Percentiles rank a stretch among this genome's conserved stretches.
phyloP scores from a whole-genome alignment of 2,329 filamentous ascomycete species.

The Colletotrichum horii region DNA sequence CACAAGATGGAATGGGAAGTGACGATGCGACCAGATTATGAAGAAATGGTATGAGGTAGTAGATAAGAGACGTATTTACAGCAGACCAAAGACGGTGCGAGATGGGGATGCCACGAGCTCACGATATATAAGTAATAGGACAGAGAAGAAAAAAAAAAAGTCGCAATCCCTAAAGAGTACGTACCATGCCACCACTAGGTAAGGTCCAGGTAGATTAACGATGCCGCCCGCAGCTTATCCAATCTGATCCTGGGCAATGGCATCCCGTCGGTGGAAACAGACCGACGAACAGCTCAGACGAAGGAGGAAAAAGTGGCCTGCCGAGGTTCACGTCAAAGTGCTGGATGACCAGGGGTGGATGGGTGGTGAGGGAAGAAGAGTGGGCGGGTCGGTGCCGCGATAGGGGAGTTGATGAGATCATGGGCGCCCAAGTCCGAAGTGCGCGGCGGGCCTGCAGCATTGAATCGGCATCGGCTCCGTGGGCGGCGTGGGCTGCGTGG shows the following conservation, averaged over 20 bases:
- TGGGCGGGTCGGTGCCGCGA: neutral
- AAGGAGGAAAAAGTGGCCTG: conserved; percentile 13
- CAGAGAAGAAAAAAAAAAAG: neutral
- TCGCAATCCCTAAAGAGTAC: neutral
- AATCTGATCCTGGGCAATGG: conserved; percentile 2
- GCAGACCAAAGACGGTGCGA: neutral
- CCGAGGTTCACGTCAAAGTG: conserved; percentile 12
- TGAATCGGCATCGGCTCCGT: conserved; percentile 1
- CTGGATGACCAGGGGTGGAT: neutral
- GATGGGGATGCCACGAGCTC: conserved; percentile 1
- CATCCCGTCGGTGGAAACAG: conserved; percentile 6
- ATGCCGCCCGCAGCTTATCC: neutral
- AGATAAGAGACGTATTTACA: neutral
- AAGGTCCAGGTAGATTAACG: neutral
- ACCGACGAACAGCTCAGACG: neutral
- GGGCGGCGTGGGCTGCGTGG: neutral
- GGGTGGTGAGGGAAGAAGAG: neutral
- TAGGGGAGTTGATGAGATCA: conserved; percentile 9
- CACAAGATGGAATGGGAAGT: neutral
- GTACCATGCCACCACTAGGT: neutral
- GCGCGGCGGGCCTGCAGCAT: neutral
- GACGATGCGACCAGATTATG: neutral
- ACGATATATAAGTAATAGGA: conserved; percentile 13
- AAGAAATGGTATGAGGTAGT: neutral
- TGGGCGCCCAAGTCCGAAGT: conserved; percentile 13